Base-by-base conservation (phyloP, 345 rosid species). In the Eucalyptus tenuipes region DNA sequence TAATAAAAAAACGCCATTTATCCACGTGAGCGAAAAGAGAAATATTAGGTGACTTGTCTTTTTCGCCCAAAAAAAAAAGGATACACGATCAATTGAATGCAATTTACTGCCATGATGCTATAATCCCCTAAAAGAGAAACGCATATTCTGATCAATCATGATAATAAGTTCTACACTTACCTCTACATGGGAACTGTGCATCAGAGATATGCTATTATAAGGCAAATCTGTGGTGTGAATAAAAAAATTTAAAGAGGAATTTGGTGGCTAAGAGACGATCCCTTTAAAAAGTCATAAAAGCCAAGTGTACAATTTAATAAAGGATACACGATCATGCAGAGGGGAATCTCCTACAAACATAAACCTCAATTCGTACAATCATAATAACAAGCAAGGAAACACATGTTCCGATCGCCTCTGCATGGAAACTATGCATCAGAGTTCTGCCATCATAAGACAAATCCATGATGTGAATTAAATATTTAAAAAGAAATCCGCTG, bases 311-410 rank as follows among this genome's bases (percentile, higher is more conserved):
- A 52, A 52, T 52, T 7, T 52, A 52, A 3, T 5, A 61, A 61
- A 7, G 2, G 3, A 66, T 7, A n/a, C 75, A 13, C 1, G 3
- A 7, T n/a, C 6, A 27, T 27, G 3, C 0, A 0, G 0, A 8
- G 25, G 25, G 25, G 57, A 52, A 52, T 20, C 0, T 52, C 4
- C 10, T 2, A 0, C 10, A 20, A 52, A 20, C 20, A 52, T 52
- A 52, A 52, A 52, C 0, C 57, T 20, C 5, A 20, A 18, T 52
- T 7, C 0, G 2, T 22, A 55, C 3, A 24, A 4, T 22, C 10
- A 8, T 3, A 50, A 18, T 7, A 7, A 50, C 49, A 48, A 3
- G 57, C 25, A 52, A 52, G 20, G 57, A 1, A 52, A 20, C 10
- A 52, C 0, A 20, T 52, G 25, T 20, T 20, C 10, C 1, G 0